Conservation (phyloP, 169 alveolate genomes). For the Eimeria acervulina region DNA sequence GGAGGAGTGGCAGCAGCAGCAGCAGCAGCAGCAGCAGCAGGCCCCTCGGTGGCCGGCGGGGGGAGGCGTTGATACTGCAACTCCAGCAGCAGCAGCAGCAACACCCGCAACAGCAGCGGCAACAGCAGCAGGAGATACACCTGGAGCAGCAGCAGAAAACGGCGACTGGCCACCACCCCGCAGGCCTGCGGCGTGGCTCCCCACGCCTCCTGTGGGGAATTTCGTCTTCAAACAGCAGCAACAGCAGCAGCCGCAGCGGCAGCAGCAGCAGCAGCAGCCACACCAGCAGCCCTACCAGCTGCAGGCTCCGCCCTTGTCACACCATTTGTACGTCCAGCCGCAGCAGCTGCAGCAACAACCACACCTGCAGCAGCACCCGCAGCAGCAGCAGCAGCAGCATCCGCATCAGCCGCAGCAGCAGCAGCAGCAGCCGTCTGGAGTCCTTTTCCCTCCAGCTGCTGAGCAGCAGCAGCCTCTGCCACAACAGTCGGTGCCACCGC, state of each 20-base stretch:
- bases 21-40: conserved; percentile 23
- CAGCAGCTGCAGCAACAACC: conserved; percentile 44
- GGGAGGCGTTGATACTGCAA: not conserved
- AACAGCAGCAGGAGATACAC: conserved; percentile 15
- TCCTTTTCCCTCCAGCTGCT: not conserved
- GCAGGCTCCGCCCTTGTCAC: not conserved
- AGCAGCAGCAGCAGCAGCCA: conserved; percentile 48
- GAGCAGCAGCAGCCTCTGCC: conserved; percentile 21
- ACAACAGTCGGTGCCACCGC: conserved; percentile 22
- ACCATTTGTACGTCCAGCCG: not conserved
- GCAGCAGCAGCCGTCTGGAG: not conserved
- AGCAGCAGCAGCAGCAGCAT: not conserved
- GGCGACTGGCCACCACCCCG: conserved; percentile 52
- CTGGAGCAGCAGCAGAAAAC: not conserved
- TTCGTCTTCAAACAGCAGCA: conserved; percentile 36
- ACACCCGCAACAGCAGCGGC: conserved; percentile 29
- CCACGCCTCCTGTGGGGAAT: not conserved
- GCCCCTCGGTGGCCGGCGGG: conserved; percentile 47
- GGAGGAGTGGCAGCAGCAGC: not conserved
- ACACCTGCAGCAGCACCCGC: not conserved
- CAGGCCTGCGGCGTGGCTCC: conserved; percentile 14
- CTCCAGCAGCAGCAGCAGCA: not conserved
- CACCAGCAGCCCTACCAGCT: not conserved
- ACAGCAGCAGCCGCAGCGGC: not conserved
- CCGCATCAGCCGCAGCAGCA: not conserved